Evolutionary conservation across 176 grass and related monocot species (phyloP).

Genomic region (Sorghum bicolor): Sorghum_bicolor_NCBIv3 NC_012872.2:53965001-53965500

Average conservation of each 20-base stretch:
- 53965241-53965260: neutral
- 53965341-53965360: neutral
- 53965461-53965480: no score
- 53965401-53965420: no score
- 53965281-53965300: neutral
- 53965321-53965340: neutral
- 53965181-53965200: neutral
- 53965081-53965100: neutral
- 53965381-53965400: no score
- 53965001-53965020: conserved; percentile 49
- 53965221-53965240: neutral
- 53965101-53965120: neutral
- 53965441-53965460: no score
- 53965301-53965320: neutral
- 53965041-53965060: conserved; percentile 64
- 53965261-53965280: neutral
- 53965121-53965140: neutral
- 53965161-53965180: conserved; percentile 3
- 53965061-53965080: conserved; percentile 40
- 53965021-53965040: conserved; percentile 56
- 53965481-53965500: no score
- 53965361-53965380: no score
- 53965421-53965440: no score
- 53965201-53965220: neutral
- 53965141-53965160: neutral